These are phyloP conservation scores for Proliferodiscus dingleyae DNA, from an alignment of 2,329 filamentous ascomycete genomes.

Conservation along the genomic window DNA sequence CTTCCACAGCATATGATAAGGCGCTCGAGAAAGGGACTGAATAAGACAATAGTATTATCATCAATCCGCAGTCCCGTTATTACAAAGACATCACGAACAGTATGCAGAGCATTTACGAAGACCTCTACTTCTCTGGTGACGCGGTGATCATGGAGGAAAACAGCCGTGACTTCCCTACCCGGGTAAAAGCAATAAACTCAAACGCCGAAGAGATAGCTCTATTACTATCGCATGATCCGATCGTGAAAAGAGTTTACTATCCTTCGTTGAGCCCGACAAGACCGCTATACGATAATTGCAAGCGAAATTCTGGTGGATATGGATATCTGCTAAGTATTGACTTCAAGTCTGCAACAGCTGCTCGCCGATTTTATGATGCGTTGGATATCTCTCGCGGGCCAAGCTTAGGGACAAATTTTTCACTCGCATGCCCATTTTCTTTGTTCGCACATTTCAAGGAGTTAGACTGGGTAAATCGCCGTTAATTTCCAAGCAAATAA, in stretches of 20 bases:
- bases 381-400: conserved; percentile 31
- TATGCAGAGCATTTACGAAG: not conserved
- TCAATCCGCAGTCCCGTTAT: not conserved
- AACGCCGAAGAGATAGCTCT: conserved; percentile 78
- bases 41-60: not conserved
- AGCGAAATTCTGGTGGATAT: conserved; percentile 22
- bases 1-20: not conserved
- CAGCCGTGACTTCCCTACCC: conserved; percentile 76
- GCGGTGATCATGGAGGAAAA: conserved; percentile 42
- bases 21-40: not conserved
- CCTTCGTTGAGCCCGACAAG: not conserved
- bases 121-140: conserved; percentile 7
- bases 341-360: conserved; percentile 18
- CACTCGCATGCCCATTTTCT: conserved; percentile 25
- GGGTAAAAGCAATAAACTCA: conserved; percentile 73
- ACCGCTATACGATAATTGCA: conserved; percentile 18
- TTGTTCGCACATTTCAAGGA: conserved; percentile 21
- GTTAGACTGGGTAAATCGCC: conserved; percentile 9
- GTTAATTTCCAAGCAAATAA: not conserved
- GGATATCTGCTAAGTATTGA: conserved; percentile 25
- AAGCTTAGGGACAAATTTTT: conserved; percentile 30
- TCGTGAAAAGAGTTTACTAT: conserved; percentile 5
- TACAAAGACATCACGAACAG: not conserved
- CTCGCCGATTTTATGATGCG: conserved; percentile 29
- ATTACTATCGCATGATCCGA: conserved; percentile 45